Conservation (phyloP, 73 alveolate species). For the Paramecium tetraurelia region DNA sequence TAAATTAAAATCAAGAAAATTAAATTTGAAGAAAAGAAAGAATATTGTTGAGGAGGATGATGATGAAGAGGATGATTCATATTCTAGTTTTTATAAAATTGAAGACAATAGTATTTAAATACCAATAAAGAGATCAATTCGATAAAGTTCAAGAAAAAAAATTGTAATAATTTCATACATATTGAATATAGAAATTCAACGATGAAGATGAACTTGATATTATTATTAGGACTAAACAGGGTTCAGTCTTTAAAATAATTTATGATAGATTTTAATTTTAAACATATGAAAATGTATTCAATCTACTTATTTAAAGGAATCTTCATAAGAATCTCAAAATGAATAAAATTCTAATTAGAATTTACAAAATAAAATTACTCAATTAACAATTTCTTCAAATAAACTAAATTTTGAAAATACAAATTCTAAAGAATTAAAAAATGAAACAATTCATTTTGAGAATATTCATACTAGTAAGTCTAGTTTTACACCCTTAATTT, state of each 20-base stretch:
- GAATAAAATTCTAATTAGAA: not conserved
- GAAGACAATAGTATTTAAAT: not conserved
- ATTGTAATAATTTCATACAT: not conserved
- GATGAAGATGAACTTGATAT: not conserved
- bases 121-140: slow-evolving; percentile 8
- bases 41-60: not conserved
- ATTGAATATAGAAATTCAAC: not conserved
- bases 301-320: not conserved
- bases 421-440: not conserved
- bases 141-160: slow-evolving; percentile 37
- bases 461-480: not conserved
- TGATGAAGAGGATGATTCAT: not conserved
- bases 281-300: not conserved
- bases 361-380: not conserved
- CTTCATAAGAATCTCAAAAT: not conserved
- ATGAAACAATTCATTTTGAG: not conserved
- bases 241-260: not conserved
- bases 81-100: not conserved
- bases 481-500: not conserved
- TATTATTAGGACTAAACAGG: not conserved
- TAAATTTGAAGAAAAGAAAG: not conserved
- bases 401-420: not conserved
- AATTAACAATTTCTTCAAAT: no score
- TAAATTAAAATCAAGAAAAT: not conserved
- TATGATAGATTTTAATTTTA: slow-evolving; percentile 27